Evolutionary conservation across 2,329 filamentous ascomycete species (phyloP), one percentile per base, ranked within the genome.

Genomic region (Rhinocladiella mackenziei): DNA sequence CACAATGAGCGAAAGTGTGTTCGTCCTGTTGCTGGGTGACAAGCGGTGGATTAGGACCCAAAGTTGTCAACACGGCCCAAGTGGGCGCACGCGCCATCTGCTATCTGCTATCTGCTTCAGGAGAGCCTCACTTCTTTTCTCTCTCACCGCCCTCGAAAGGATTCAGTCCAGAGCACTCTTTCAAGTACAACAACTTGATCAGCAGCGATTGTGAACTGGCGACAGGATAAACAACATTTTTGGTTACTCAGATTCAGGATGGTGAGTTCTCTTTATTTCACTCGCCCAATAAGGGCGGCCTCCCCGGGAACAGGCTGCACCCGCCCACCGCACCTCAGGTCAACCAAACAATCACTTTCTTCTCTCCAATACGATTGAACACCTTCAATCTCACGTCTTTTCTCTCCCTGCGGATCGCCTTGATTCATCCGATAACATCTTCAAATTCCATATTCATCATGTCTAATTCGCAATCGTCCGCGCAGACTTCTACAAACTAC

Each of bases 401-500:
- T 18, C 14, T 35, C 30, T 14, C 43, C 17, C 39, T 32, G 14
- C 34, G n/a, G 11, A 43, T 37, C 36, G 25, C 32, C 36, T 22
- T 28, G 6, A 22, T 20, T 22, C 30, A 14, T 20, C 14, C 13
- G 5, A 9, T 7, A 17, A 14, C n/a, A n/a, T 15, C 13, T 31
- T 28, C 37, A 30, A n/a, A 26, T 26, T 26, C 7, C 33, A 7
- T 28, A 22, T 38, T 31, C 35, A 39, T 18, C 20, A 54, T 54
- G 51, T 48, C 51, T 47, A 55, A 52, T 43, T 29, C 40, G 22
- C 46, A 53, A 43, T 40, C 45, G n/a, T 45, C 51, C 60, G 64
- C 26, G 14, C 77, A 83, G 79, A 77, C 79, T 65, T 80, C 80
- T 51, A 97, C 91, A 74, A 97, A 98, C 84, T 98, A 97, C 87